Percentiles rank a stretch among this genome's conserved stretches.
phyloP scores from a whole-genome alignment of 2,329 filamentous ascomycete species.

The Fusarium camptoceras region DNA sequence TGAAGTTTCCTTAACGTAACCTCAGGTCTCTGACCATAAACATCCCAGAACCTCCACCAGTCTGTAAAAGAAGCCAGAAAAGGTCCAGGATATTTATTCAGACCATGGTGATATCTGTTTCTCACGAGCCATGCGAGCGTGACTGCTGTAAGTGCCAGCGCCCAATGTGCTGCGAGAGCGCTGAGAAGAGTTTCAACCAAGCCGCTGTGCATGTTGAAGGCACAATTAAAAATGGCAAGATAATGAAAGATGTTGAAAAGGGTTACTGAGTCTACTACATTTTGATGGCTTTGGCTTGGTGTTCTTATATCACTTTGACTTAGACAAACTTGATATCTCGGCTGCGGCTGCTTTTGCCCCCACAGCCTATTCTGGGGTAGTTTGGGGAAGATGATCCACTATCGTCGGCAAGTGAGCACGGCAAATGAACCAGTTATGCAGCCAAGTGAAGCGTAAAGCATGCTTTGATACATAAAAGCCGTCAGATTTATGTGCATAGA shows the following conservation, averaged over 20 bases:
- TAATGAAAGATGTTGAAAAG: constrained; percentile 9
- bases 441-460: fast-evolving
- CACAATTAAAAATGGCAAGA: not conserved
- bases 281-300: not conserved
- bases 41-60: constrained; percentile 80
- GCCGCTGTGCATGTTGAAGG: constrained; percentile 43
- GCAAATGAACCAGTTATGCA: constrained; percentile 1
- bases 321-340: constrained; percentile 28
- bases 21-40: constrained; percentile 73
- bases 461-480: not conserved
- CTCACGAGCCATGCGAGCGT: constrained; percentile 26
- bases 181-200: constrained; percentile 36
- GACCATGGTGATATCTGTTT: constrained; percentile 61
- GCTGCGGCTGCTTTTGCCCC: constrained; percentile 25
- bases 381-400: constrained; percentile 23
- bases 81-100: constrained; percentile 80
- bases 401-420: constrained; percentile 34
- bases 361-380: constrained; percentile 31
- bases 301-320: constrained; percentile 34
- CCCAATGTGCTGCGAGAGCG: constrained; percentile 39
- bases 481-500: not conserved
- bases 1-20: constrained; percentile 75
- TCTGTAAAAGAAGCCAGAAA: constrained; percentile 72
- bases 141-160: constrained; percentile 15
- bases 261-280: not conserved